Conservation (phyloP, 1,284 basidiomycete genomes). For the Omphalotus olearius region DNA sequence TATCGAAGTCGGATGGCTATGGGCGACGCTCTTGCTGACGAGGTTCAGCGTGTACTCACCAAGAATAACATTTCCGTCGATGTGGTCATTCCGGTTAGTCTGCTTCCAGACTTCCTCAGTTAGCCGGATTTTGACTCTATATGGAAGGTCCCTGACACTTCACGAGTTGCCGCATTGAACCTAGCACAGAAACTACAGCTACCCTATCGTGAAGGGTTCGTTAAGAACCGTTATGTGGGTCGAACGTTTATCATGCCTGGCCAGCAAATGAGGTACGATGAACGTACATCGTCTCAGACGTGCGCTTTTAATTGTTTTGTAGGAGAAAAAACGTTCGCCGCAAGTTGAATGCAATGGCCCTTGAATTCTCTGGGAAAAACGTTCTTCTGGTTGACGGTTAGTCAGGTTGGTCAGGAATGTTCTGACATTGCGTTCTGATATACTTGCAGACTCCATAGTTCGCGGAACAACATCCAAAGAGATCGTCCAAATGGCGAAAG, state of each 20-base stretch:
- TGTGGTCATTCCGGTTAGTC: constrained; percentile 92
- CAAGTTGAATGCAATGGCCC: constrained; percentile 99
- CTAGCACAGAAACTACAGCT: constrained; percentile 87
- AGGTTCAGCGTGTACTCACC: constrained; percentile 74
- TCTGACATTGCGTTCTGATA: background rate
- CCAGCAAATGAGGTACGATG: constrained; percentile 77
- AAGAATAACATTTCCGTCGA: constrained; percentile 75
- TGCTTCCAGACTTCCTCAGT: constrained; percentile 2
- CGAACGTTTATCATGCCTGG: constrained; percentile 99
- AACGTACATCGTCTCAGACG: background rate
- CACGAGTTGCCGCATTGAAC: constrained; percentile 93
- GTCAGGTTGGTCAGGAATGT: constrained; percentile 18
- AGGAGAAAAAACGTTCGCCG: constrained; percentile 93
- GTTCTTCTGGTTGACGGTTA: constrained; percentile 94
- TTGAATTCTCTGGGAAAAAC: constrained; percentile 92
- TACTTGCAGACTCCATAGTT: constrained; percentile 85
- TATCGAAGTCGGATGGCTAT: constrained; percentile 99
- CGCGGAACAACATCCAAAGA: constrained; percentile 98
- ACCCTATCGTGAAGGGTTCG: constrained; percentile 97
- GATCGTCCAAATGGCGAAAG: constrained; percentile 99
- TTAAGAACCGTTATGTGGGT: constrained; percentile 99
- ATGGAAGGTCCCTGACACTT: constrained; percentile 87
- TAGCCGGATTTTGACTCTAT: constrained; percentile 6
- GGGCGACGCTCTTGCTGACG: constrained; percentile 93
- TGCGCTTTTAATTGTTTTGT: constrained; percentile 5